Evolutionary conservation across 2,329 filamentous ascomycete species (phyloP).

Genomic region (Amauroascus niger): DNA sequence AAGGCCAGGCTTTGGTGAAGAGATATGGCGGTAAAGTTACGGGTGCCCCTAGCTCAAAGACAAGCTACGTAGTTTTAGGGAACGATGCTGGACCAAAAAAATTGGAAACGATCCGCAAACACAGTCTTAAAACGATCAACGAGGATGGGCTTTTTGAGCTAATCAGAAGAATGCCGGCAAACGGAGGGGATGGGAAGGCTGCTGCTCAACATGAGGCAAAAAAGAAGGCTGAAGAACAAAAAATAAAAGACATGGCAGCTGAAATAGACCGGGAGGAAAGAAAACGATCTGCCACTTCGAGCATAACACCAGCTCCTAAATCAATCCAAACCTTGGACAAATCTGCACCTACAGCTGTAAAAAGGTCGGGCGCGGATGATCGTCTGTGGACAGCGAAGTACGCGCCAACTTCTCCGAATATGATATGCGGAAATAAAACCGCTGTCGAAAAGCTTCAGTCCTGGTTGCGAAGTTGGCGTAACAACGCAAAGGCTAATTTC

Average conservation of each 20-base stretch:
- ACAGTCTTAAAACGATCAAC: conserved; percentile 82
- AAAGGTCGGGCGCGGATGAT: conserved; percentile 40
- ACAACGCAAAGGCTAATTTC: conserved; percentile 69
- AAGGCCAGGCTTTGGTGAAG: conserved; percentile 78
- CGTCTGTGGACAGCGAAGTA: conserved; percentile 93
- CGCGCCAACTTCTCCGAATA: conserved; percentile 69
- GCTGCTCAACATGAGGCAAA: conserved; percentile 79
- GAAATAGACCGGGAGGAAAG: conserved; percentile 81
- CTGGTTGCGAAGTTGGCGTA: conserved; percentile 78
- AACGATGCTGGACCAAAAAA: conserved; percentile 89
- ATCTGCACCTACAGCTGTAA: conserved; percentile 26
- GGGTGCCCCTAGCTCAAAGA: conserved; percentile 77
- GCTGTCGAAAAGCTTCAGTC: conserved; percentile 79
- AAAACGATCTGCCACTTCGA: conserved; percentile 37
- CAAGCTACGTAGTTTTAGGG: conserved; percentile 84
- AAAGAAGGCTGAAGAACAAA: conserved; percentile 72
- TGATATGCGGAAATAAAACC: conserved; percentile 91
- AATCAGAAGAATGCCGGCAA: conserved; percentile 68
- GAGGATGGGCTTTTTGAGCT: conserved; percentile 85
- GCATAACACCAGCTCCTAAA: conserved; percentile 38
- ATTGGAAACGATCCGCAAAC: conserved; percentile 68
- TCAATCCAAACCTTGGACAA: conserved; percentile 17
- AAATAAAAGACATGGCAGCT: conserved; percentile 66
- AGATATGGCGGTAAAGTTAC: conserved; percentile 89
- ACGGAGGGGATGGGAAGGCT: conserved; percentile 78